phyloP scores from a whole-genome alignment of 2,329 filamentous ascomycete species.

The Chrysoporthe cubensis region DNA sequence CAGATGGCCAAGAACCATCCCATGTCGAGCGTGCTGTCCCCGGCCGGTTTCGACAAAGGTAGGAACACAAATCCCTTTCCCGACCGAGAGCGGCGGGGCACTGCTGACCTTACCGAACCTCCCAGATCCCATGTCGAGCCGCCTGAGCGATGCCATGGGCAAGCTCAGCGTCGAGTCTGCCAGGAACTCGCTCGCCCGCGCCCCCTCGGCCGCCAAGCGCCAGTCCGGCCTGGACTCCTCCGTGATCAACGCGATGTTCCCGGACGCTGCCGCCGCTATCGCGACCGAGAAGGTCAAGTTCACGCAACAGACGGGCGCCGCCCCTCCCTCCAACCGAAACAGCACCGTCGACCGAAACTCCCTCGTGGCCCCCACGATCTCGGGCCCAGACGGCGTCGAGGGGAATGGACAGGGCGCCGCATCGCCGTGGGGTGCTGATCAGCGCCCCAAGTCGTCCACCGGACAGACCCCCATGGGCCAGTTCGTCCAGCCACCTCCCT shows the following conservation, averaged over 20 bases:
- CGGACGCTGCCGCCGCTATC: constrained; percentile 96
- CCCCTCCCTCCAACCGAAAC: constrained; percentile 89
- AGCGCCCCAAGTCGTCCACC: constrained; percentile 76
- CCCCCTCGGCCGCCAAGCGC: constrained; percentile 79
- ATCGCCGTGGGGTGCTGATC: constrained; percentile 76
- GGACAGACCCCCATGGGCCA: constrained; percentile 90
- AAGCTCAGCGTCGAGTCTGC: constrained; percentile 88
- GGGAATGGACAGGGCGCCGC: constrained; percentile 67
- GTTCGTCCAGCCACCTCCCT: constrained; percentile 81
- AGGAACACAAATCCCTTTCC: constrained; percentile 34
- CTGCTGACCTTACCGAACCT: constrained; percentile 31
- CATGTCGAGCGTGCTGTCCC: constrained; percentile 93
- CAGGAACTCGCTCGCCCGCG: constrained; percentile 83
- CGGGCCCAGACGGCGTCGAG: constrained; percentile 67
- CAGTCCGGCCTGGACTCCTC: constrained; percentile 93
- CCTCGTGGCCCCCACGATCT: constrained; percentile 74
- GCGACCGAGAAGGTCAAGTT: constrained; percentile 98
- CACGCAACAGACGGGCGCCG: constrained; percentile 90
- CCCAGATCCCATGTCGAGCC: constrained; percentile 95
- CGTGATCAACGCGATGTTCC: constrained; percentile 98
- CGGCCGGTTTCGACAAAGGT: constrained; percentile 97
- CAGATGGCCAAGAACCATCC: constrained; percentile 99
- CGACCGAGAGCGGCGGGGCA: neutral
- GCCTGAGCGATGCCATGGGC: constrained; percentile 94
- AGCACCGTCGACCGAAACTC: constrained; percentile 81